Percentiles rank a stretch among this genome's conserved stretches.
Conservation (phyloP, 1,284 basidiomycete genomes). For the Irpex lacteus region DNA sequence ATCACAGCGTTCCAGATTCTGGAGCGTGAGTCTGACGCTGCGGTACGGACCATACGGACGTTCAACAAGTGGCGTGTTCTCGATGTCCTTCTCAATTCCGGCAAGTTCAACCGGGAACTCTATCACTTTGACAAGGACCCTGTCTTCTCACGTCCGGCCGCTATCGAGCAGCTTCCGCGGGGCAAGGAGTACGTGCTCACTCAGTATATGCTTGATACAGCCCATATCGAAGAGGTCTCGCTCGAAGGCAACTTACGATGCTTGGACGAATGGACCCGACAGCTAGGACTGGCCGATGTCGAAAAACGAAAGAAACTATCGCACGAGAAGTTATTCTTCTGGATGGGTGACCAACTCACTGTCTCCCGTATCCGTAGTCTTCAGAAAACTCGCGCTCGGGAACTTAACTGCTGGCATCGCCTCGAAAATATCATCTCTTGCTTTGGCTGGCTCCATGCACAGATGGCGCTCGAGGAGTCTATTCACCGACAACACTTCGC, state of each 20-base stretch:
- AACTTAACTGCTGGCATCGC: conserved; percentile 21
- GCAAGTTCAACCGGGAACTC: conserved; percentile 16
- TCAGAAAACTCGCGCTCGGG: conserved; percentile 16
- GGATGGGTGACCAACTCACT: conserved; percentile 28
- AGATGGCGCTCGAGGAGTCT: conserved; percentile 19
- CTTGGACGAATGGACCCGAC: conserved; percentile 21
- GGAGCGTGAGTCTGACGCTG: conserved; percentile 16
- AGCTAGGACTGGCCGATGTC: conserved; percentile 10
- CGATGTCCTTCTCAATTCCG: conserved; percentile 5
- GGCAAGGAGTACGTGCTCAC: conserved; percentile 25
- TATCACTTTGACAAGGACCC: conserved; percentile 17
- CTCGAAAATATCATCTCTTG: conserved; percentile 18
- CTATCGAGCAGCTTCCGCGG: conserved; percentile 25
- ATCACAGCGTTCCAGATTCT: conserved; percentile 23
- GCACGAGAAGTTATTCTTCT: conserved; percentile 14
- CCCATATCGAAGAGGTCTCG: conserved; percentile 32
- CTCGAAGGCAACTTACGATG: conserved; percentile 33
- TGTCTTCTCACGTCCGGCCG: conserved; percentile 22
- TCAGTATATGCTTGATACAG: conserved; percentile 32
- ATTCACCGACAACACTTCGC: conserved; percentile 22
- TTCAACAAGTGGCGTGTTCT: conserved; percentile 11
- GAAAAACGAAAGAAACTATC: conserved; percentile 14
- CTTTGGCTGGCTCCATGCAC: conserved; percentile 24
- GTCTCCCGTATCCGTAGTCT: conserved; percentile 18
- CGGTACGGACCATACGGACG: conserved; percentile 13